phyloP scores from a whole-genome alignment of 495 filamentous ascomycete genomes.

The Podospora australis region DNA sequence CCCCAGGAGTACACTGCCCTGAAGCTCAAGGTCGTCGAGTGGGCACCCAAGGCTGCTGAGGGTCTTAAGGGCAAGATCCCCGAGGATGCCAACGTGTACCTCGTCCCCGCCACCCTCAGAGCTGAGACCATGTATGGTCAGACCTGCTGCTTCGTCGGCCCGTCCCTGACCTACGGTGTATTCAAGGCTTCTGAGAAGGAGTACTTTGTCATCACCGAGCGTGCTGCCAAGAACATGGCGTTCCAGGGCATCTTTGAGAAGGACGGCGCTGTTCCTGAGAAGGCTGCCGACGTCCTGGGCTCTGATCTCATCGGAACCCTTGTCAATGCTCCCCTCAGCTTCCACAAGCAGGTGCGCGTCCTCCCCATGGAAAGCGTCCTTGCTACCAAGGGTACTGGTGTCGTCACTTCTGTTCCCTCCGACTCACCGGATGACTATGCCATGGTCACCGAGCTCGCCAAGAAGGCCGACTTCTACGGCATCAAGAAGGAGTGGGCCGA shows the following conservation, averaged over 20 bases:
- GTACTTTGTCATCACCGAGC: conserved; percentile 77
- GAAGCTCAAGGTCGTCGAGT: conserved; percentile 85
- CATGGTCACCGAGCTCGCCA: conserved; percentile 77
- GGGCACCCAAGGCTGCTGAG: conserved; percentile 64
- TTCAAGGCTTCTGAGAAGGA: conserved; percentile 79
- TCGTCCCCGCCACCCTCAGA: conserved; percentile 85
- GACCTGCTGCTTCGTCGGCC: conserved; percentile 90
- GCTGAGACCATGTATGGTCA: conserved; percentile 99
- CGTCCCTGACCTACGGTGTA: conserved; percentile 64
- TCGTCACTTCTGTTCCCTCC: conserved; percentile 91
- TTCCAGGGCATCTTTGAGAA: conserved; percentile 80
- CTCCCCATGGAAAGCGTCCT: conserved; percentile 93
- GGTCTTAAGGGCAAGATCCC: conserved; percentile 73
- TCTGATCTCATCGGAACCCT: conserved; percentile 79
- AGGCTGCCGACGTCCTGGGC: conserved; percentile 64
- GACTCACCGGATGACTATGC: conserved; percentile 96
- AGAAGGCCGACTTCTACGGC: conserved; percentile 95
- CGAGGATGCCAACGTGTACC: conserved; percentile 71
- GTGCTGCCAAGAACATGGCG: conserved; percentile 92
- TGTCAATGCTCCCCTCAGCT: conserved; percentile 82
- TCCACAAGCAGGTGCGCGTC: conserved; percentile 77
- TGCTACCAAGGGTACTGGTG: conserved; percentile 88
- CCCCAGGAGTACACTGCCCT: conserved; percentile 90
- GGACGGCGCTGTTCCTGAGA: conserved; percentile 61
- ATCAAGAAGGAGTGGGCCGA: conserved; percentile 97